phyloP scores from a whole-genome alignment of 345 rosid species.

The Mangifera indica region DNA sequence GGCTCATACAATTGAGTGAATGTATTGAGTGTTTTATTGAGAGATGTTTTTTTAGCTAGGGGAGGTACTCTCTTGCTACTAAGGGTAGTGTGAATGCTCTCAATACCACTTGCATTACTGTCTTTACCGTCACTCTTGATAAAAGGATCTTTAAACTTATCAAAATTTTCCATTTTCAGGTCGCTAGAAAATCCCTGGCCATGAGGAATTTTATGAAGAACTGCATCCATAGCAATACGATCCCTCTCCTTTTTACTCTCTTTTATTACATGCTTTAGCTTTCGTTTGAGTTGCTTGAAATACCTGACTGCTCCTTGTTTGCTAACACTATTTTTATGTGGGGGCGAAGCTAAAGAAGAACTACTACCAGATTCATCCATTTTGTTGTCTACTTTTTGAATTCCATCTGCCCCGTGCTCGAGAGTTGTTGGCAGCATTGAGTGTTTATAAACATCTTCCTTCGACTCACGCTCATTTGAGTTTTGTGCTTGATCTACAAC shows the following conservation, averaged over 20 bases:
- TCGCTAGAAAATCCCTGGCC: constrained; percentile 53
- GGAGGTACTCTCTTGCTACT: constrained; percentile 10
- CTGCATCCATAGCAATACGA: constrained; percentile 75
- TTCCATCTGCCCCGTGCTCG: constrained; percentile 34
- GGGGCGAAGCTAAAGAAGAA: constrained; percentile 35
- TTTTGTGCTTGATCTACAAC: constrained; percentile 8
- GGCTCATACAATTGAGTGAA: constrained; percentile 61
- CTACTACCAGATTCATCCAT: constrained; percentile 24
- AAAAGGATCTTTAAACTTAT: constrained; percentile 31
- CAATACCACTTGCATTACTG: constrained; percentile 20
- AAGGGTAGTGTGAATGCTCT: constrained; percentile 13
- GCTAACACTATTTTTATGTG: constrained; percentile 31
- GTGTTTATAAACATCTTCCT: constrained; percentile 23
- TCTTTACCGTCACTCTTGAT: constrained; percentile 14
- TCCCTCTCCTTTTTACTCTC: constrained; percentile 62
- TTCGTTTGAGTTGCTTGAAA: constrained; percentile 66
- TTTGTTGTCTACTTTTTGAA: constrained; percentile 28
- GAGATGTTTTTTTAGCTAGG: constrained; percentile 50
- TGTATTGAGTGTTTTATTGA: constrained; percentile 56
- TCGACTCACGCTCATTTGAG: constrained; percentile 10
- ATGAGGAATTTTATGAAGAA: constrained; percentile 74
- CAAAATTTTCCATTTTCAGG: constrained; percentile 39
- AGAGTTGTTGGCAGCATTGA: constrained; percentile 34
- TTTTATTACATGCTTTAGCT: constrained; percentile 57
- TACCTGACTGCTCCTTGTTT: constrained; percentile 50